Conservation (phyloP, 2,329 filamentous ascomycete species). For the Cladosporium sp. region DNA sequence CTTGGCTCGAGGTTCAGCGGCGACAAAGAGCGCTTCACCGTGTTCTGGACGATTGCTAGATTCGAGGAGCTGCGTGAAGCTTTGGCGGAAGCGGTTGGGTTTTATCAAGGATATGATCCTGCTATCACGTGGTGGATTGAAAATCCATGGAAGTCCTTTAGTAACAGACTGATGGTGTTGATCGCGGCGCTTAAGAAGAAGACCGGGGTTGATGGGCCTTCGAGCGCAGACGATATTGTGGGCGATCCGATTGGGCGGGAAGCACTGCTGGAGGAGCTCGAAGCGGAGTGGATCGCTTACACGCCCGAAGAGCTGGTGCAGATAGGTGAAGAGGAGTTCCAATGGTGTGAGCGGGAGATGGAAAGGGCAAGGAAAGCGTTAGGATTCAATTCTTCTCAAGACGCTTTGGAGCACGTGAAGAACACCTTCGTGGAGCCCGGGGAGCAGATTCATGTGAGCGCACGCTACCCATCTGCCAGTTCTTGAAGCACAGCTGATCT, state of each 20-base stretch:
- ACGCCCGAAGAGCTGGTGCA: conserved; percentile 56
- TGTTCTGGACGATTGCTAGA: conserved; percentile 1
- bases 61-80: conserved; percentile 41
- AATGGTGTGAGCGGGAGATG: conserved; percentile 48
- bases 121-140: conserved; percentile 59
- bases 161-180: conserved; percentile 40
- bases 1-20: not conserved
- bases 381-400: conserved; percentile 54
- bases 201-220: conserved; percentile 48
- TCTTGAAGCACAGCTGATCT: not conserved
- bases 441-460: conserved; percentile 46
- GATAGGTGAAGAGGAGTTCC: conserved; percentile 22
- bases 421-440: conserved; percentile 56
- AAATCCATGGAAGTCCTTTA: conserved; percentile 46
- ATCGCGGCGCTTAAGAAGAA: conserved; percentile 42
- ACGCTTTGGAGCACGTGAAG: conserved; percentile 58
- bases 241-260: conserved; percentile 58
- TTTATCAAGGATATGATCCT: conserved; percentile 59
- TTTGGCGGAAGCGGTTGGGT: conserved; percentile 51
- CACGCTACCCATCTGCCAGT: too few relatives aligned
- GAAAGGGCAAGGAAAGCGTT: conserved; percentile 50
- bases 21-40: not conserved
- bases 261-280: conserved; percentile 54
- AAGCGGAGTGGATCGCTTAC: conserved; percentile 60
- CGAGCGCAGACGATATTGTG: conserved; percentile 53